Evolutionary conservation across 768 basidiomycete genomes (phyloP), one percentile per base, ranked within the genome.

Genomic region (Dacryopinax spathularia): DNA sequence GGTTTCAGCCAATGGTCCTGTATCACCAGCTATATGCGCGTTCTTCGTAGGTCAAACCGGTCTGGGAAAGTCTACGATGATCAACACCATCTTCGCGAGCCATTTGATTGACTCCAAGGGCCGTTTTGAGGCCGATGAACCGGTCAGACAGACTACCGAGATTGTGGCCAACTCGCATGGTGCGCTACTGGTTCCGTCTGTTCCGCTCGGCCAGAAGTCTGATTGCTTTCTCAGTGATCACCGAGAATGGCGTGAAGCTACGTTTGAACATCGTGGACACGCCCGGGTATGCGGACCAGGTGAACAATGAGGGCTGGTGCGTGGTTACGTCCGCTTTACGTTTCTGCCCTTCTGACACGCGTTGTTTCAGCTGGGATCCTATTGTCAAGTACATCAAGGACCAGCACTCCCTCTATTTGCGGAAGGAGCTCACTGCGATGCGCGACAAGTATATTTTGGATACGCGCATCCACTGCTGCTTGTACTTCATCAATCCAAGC

Each of bases 341-440:
- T 9, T 59, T 56, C 60, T 62, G 1, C 31, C 41, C 33, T 61
- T 33, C 36, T 59, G 35, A 62, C 22, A 31, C n/a, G 33, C 22
- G 15, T 33, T 33, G 1, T 9, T 67, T n/a, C 65, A 94, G 91
- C 81, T 99, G 95, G 95, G 95, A 99, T 72, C 90, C 95, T 41
- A 98, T 99, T 70, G 82, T 98, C 73, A 97, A 96, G 76, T 96
- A 99, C 75, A 97, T 97, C 80, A 92, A 94, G 79, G 95, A 98
- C 81, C 95, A 98, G 74, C 95, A 98, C 80, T 93, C 91, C 73
- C 91, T 93, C 35, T 99, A 96, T 77, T 84, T 99, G 62, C 90
- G 96, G 76, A 98, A 99, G 78, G 95, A 99, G 79, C 81, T 98
- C 67, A 98, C 96, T 1, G 95, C 96, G 1, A 92, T 92, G 88